Evolutionary conservation across 208 protist genomes (phyloP).

Genomic region (Entamoeba histolytica): DNA sequence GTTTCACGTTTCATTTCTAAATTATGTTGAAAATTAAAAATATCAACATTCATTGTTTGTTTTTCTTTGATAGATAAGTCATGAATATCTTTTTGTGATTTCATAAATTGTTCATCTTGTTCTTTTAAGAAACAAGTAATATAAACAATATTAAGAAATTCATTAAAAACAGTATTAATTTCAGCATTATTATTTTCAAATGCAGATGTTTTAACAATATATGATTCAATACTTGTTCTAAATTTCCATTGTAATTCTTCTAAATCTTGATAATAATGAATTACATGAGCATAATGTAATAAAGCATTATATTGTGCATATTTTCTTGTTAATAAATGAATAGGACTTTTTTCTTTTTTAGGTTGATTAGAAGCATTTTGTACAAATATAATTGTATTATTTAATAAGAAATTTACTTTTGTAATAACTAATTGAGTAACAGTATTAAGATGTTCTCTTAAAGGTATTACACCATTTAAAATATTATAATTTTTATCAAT

Average conservation of each 20-base stretch:
- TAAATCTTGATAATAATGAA: background rate
- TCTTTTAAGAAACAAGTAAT: background rate
- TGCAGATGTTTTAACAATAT: background rate
- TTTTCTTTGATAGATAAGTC: background rate
- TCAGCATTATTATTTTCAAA: background rate
- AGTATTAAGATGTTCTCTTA: background rate
- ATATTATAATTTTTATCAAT: background rate
- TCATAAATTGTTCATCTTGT: background rate
- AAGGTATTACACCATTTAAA: background rate
- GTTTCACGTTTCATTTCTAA: background rate
- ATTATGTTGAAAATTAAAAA: background rate
- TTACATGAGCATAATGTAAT: background rate
- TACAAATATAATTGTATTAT: background rate
- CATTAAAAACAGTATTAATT: background rate
- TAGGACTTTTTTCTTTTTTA: background rate
- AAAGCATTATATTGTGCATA: background rate
- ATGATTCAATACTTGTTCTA: background rate
- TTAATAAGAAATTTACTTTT: background rate
- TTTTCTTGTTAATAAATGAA: background rate
- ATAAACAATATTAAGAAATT: background rate
- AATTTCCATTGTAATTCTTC: background rate
- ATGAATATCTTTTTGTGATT: background rate
- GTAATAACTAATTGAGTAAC: background rate
- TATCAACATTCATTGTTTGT: background rate
- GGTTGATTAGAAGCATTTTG: background rate